Base-by-base conservation (phyloP, 768 basidiomycete species). In the Piloderma croceum region DNA sequence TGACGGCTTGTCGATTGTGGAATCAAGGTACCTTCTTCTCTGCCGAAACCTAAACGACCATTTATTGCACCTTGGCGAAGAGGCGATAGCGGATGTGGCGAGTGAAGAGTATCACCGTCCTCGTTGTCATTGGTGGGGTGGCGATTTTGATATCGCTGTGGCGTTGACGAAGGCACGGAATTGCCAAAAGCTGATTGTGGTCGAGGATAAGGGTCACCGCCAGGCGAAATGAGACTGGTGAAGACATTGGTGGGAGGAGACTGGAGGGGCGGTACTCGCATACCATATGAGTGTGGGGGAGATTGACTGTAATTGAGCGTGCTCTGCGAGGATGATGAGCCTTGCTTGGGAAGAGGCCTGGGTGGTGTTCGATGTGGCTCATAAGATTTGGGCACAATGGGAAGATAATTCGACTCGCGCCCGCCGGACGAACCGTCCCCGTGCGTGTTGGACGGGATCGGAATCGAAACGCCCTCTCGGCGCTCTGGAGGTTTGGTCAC, bases 101-200 rank as follows among this genome's bases (percentile, higher is more conserved):
- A 72, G 5, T 63, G 67, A 34, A 52, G 45, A 23, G 55, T 54
- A 22, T 73, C n/a, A n/a, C n/a, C n/a, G n/a, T n/a, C n/a, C n/a
- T n/a, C n/a, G n/a, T n/a, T n/a, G n/a, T n/a, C n/a, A n/a, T n/a
- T n/a, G n/a, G n/a, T n/a, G n/a, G n/a, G n/a, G n/a, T n/a, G n/a
- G n/a, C n/a, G n/a, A n/a, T n/a, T n/a, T n/a, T n/a, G n/a, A n/a
- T n/a, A n/a, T n/a, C n/a, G n/a, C n/a, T n/a, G n/a, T 21, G 58
- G 56, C 7, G 63, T 56, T n/a, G 70, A 64, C 7, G 72, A 67
- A 5, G 63, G 58, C 25, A 64, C 49, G 12, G 68, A 53, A 38
- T 77, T 74, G 35, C 73, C 77, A n/a, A 70, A 54, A 10, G 81
- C 78, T 23, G 83, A 84, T 36, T 70, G 76, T 2, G 83, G 79